phyloP scores from a whole-genome alignment of 441 rosid species.

The Syzygium malaccense region DNA sequence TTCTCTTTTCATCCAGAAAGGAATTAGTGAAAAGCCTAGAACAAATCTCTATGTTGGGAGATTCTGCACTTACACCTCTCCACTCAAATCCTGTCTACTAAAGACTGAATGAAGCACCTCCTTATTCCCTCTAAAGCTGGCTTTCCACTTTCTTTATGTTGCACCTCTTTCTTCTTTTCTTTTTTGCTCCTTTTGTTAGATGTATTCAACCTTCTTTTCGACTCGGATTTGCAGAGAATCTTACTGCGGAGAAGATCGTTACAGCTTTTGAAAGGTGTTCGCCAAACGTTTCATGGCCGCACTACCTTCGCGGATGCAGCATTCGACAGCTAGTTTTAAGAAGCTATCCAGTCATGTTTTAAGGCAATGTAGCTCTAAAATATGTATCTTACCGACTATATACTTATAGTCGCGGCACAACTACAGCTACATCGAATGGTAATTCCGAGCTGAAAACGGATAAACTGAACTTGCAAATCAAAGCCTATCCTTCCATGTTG shows the following conservation, averaged over 20 bases:
- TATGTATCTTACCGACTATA: background rate
- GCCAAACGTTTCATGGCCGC: background rate
- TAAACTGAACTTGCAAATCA: background rate
- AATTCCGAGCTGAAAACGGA: background rate
- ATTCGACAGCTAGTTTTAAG: background rate
- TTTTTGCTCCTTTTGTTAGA: background rate
- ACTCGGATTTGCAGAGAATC: background rate
- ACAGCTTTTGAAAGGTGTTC: background rate
- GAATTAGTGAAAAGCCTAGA: background rate
- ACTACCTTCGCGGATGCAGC: background rate
- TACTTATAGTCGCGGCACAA: background rate
- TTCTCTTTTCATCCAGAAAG: background rate
- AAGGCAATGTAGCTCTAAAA: background rate
- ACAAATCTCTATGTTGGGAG: background rate
- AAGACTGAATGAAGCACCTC: background rate
- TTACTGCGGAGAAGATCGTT: background rate
- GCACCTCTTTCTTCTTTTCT: background rate
- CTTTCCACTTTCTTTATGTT: background rate
- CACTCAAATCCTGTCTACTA: background rate
- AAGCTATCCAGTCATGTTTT: background rate
- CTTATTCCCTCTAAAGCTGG: background rate
- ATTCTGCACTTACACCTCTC: background rate
- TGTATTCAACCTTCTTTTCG: background rate
- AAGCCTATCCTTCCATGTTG: background rate
- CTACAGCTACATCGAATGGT: background rate